These are phyloP conservation scores for Solanum medicagineum DNA, from an alignment of 257 asterid genomes.

Conservation along the genomic window DNA sequence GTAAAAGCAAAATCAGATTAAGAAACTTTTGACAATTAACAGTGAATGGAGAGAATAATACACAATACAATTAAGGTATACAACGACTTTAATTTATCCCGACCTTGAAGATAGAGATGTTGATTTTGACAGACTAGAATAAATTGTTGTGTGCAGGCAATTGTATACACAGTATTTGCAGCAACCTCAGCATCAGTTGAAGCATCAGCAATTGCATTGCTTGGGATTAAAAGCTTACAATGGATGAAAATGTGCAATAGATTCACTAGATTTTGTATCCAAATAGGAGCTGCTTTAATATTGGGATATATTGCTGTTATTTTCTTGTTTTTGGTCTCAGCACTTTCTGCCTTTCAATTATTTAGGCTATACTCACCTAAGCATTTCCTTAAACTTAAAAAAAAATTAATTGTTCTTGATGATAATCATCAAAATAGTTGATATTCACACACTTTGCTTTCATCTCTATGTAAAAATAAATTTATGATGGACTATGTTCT, in stretches of 20 bases:
- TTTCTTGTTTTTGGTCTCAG: constrained; percentile 27
- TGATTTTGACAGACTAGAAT: too few relatives aligned
- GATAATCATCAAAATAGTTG: background rate
- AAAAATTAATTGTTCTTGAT: background rate
- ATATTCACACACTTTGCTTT: background rate
- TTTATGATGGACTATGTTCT: background rate
- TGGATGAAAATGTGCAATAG: constrained; percentile 68
- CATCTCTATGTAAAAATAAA: background rate
- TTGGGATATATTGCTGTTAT: constrained; percentile 34
- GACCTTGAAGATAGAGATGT: too few relatives aligned
- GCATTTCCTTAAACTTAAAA: constrained; percentile 31
- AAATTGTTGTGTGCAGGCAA: constrained; percentile 19
- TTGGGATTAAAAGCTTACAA: constrained; percentile 40
- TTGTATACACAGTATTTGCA: constrained; percentile 42
- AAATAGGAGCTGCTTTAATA: constrained; percentile 36
- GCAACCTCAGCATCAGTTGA: constrained; percentile 36
- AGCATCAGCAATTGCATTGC: constrained; percentile 41
- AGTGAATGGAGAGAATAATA: too few relatives aligned
- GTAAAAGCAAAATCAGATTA: too few relatives aligned
- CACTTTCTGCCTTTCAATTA: constrained; percentile 39
- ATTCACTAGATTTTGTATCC: constrained; percentile 50
- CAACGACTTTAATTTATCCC: too few relatives aligned
- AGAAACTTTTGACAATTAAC: too few relatives aligned
- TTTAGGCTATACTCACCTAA: constrained; percentile 59
- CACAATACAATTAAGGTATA: too few relatives aligned